These are phyloP conservation scores for Artemisia tridentata DNA, from an alignment of 129 eudicot species.

Conservation along the genomic window DNA sequence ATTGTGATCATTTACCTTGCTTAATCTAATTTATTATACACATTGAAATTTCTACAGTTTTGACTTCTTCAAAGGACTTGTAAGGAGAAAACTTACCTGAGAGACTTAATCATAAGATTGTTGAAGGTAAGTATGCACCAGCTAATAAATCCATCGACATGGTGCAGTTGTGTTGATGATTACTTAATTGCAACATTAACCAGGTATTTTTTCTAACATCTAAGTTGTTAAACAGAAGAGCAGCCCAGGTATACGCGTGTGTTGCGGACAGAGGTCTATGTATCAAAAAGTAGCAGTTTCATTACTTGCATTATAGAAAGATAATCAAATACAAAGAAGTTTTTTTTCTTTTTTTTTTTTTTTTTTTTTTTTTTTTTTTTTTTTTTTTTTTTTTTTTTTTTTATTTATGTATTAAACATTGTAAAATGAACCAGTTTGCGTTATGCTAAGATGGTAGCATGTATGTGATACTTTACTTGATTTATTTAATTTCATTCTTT, in stretches of 20 bases:
- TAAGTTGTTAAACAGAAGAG: not conserved
- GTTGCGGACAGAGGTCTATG: not conserved
- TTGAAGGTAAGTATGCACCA: not conserved
- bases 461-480: no score
- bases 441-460: no score
- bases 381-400: no score
- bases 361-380: no score
- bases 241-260: not conserved
- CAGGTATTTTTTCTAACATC: not conserved
- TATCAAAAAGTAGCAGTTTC: not conserved
- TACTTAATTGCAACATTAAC: not conserved
- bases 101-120: not conserved
- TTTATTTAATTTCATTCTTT: no score
- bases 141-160: not conserved
- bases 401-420: no score
- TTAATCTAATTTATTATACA: not conserved
- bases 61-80: constrained; percentile 97
- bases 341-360: no score
- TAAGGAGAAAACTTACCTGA: constrained; percentile 63
- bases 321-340: not conserved
- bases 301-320: not conserved
- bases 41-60: constrained; percentile 46
- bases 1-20: no score
- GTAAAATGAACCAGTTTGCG: no score
- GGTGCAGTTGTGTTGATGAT: not conserved